Evolutionary conservation across 139 green algal species (phyloP).

Genomic region (Chlamydomonas incerta): DNA sequence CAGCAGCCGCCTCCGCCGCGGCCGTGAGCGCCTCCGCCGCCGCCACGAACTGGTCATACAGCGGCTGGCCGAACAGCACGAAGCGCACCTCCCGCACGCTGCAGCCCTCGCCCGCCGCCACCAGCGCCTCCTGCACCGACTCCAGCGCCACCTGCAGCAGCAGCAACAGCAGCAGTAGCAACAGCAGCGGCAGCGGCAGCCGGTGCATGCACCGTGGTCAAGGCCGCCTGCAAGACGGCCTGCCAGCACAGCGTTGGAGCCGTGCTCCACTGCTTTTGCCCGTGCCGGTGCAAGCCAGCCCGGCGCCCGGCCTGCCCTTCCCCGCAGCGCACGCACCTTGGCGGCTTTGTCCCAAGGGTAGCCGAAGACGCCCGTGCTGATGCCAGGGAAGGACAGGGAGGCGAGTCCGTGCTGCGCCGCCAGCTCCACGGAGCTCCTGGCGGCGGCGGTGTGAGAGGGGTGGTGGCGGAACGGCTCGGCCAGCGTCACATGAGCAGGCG

Average conservation of each 20-base stretch:
- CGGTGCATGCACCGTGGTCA: neutral
- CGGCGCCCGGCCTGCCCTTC: neutral
- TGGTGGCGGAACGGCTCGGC: too few species aligned
- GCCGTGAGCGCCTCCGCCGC: neutral
- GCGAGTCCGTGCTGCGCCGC: constrained; percentile 68
- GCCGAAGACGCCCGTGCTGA: constrained; percentile 89
- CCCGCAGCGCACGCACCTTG: constrained; percentile 53
- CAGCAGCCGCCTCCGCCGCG: too few species aligned
- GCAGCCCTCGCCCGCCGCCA: constrained; percentile 30
- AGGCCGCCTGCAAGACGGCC: too few species aligned
- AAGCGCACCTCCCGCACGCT: constrained; percentile 78
- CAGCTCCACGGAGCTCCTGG: constrained; percentile 67
- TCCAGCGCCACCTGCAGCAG: neutral
- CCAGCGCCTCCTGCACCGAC: constrained; percentile 45
- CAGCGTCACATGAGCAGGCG: too few species aligned
- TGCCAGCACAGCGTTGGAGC: too few species aligned
- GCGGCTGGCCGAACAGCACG: constrained; percentile 66
- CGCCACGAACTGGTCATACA: constrained; percentile 18
- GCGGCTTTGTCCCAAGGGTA: constrained; percentile 82
- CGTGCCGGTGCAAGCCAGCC: neutral
- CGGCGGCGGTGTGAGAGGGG: too few species aligned
- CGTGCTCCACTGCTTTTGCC: neutral
- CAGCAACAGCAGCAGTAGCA: neutral
- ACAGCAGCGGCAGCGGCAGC: neutral
- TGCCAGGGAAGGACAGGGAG: constrained; percentile 88